These are phyloP conservation scores for Colletotrichum shisoi DNA, from an alignment of 2,329 filamentous ascomycete genomes.

Conservation along the genomic window DNA sequence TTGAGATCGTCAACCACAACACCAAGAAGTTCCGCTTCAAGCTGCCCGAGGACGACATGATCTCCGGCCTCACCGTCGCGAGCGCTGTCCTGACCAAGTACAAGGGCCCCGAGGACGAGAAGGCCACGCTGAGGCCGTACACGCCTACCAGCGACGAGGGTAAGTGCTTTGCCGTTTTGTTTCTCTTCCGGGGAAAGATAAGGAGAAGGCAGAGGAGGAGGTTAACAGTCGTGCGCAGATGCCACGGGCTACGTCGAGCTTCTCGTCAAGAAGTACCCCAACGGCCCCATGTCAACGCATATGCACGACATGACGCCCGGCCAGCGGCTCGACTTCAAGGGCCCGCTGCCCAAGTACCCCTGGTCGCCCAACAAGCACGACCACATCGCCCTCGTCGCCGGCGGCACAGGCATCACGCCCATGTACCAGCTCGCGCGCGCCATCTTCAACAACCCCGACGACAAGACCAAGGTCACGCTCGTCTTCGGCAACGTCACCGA, in stretches of 20 bases:
- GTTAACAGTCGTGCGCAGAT: conserved; percentile 57
- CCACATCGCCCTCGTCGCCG: conserved; percentile 87
- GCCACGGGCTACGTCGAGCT: conserved; percentile 84
- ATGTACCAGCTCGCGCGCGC: conserved; percentile 94
- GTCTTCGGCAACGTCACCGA: conserved; percentile 90
- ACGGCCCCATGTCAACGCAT: conserved; percentile 90
- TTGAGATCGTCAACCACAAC: conserved; percentile 89
- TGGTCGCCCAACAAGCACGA: conserved; percentile 93
- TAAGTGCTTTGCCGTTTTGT: conserved; percentile 50
- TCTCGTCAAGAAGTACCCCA: conserved; percentile 88
- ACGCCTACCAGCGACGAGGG: conserved; percentile 89
- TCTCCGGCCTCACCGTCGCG: conserved; percentile 81
- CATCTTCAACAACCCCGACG: conserved; percentile 95
- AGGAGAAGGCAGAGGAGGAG: neutral
- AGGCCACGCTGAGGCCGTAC: conserved; percentile 89
- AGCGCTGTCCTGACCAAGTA: conserved; percentile 93
- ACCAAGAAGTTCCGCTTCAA: conserved; percentile 92
- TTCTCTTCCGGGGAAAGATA: conserved; percentile 6
- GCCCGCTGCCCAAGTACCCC: conserved; percentile 90
- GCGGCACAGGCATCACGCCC: conserved; percentile 94
- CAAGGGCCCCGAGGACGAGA: conserved; percentile 82
- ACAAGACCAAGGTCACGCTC: conserved; percentile 97
- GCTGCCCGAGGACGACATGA: conserved; percentile 81
- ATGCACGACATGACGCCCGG: conserved; percentile 83
- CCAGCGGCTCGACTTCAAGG: conserved; percentile 89